phyloP scores from a whole-genome alignment of 2,329 filamentous ascomycete genomes.

The Sclerotinia glacialis region DNA sequence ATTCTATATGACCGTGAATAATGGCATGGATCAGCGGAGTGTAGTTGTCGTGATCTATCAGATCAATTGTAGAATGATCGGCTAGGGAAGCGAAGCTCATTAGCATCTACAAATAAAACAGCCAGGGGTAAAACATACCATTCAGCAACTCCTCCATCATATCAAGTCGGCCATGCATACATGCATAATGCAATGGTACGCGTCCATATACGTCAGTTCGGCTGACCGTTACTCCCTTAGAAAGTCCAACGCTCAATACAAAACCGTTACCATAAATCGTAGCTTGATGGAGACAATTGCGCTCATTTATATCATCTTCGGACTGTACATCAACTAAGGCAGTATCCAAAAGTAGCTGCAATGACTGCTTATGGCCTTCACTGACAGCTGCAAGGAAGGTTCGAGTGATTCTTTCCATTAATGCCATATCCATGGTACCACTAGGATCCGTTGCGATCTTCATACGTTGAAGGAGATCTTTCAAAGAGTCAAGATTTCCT shows the following conservation, averaged over 20 bases:
- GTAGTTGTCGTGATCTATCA: slow-evolving; percentile 95
- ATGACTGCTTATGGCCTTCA: slow-evolving; percentile 73
- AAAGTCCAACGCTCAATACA: slow-evolving; percentile 74
- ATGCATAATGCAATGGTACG: slow-evolving; percentile 91
- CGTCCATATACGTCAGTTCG: slow-evolving; percentile 90
- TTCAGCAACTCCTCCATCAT: slow-evolving; percentile 74
- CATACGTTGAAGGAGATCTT: slow-evolving; percentile 78
- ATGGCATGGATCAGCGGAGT: slow-evolving; percentile 94
- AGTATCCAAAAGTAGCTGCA: slow-evolving; percentile 75
- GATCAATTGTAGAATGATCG: slow-evolving; percentile 73
- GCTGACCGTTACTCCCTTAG: slow-evolving; percentile 70
- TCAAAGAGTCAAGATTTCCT: slow-evolving; percentile 73
- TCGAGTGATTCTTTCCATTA: slow-evolving; percentile 76
- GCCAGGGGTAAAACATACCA: slow-evolving; percentile 43
- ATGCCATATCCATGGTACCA: slow-evolving; percentile 55
- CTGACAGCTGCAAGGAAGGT: slow-evolving; percentile 89
- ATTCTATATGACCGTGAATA: slow-evolving; percentile 78
- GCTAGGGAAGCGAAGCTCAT: slow-evolving; percentile 43
- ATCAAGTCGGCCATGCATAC: slow-evolving; percentile 84
- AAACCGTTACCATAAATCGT: slow-evolving; percentile 85
- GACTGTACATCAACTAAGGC: slow-evolving; percentile 84
- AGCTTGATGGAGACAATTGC: slow-evolving; percentile 95
- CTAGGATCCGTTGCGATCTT: slow-evolving; percentile 52
- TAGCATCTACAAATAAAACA: not conserved
- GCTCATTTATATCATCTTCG: slow-evolving; percentile 95